Conservation (phyloP, 2,329 filamentous ascomycete genomes). For the Cryphonectria carpinicola region DNA sequence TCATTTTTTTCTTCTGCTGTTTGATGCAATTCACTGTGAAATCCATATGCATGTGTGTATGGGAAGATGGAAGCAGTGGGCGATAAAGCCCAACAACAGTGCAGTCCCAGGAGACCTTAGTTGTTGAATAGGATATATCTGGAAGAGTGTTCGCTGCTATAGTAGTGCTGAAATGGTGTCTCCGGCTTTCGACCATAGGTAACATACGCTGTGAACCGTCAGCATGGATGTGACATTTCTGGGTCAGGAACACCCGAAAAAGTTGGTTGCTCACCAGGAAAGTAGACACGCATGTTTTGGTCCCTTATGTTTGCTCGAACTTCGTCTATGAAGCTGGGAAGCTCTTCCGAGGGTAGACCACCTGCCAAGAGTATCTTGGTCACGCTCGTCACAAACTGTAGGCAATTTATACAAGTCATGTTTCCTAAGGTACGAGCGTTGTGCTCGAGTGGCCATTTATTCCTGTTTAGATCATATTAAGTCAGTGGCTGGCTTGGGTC, state of each 20-base stretch:
- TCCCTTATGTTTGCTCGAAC: neutral
- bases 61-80: neutral
- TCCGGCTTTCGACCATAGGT: constrained; percentile 4
- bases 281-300: constrained; percentile 1
- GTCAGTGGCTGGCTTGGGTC: neutral
- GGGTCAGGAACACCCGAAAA: neutral
- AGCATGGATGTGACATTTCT: neutral
- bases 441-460: constrained; percentile 4
- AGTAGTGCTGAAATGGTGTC: neutral
- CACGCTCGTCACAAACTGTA: constrained; percentile 6
- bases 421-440: neutral
- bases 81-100: neutral
- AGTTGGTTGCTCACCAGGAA: constrained; percentile 5
- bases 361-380: constrained; percentile 8
- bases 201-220: neutral
- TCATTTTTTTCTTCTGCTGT: neutral
- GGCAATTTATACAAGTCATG: constrained; percentile 7
- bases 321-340: neutral
- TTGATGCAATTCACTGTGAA: neutral
- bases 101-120: neutral
- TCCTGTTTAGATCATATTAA: neutral
- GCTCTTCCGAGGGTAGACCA: neutral
- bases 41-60: neutral
- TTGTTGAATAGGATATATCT: constrained; percentile 3
- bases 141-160: neutral